Base-by-base conservation (phyloP, 768 basidiomycete species). In the Termitomyces heimii region DNA sequence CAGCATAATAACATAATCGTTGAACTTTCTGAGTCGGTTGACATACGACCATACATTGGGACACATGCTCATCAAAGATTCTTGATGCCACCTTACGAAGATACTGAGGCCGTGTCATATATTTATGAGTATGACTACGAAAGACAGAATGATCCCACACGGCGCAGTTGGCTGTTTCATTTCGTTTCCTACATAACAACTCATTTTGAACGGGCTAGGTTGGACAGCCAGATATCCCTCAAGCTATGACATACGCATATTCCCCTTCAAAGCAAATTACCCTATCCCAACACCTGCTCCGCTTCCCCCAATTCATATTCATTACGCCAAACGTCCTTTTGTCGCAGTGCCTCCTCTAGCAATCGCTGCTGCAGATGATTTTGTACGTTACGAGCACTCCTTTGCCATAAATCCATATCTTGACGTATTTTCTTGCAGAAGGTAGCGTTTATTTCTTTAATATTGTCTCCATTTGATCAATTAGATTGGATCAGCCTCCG, bases 41-140 rank as follows among this genome's bases (percentile, higher is more conserved):
- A 71, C 32, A 55, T 71, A 13, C 42, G 18, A 6, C 37, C 42
- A 14, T 54, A 44, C 48, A 59, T 73, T 1, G 73, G 73, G 2
- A 60, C 65, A 10, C 71, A 74, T 24, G 44, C 56, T 7, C 67
- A 67, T 34, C 57, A 51, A 1, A 51, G 50, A 6, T 70, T 70
- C 53, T 58, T 71, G 10, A 34, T 22, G 10, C 49, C 52, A 5
- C 53, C 42, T 26, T 59, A 28, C 34, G 58, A 56, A 5, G 52
- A 26, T 10, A 58, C 59, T 9, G 35, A 52, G 2, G 53, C 51
- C 6, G 55, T 62, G 2, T 71, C 71, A 13, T 65, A 62, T 39
- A 58, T 75, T 6, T 75, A 75, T 29, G 70, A 72, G 49, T 75
- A 71, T 40, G 63, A 65, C 13, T 68, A 70, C 31, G 58, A 58